Percentiles rank a stretch among this genome's conserved stretches.
These are phyloP conservation scores for Corynespora cassiicola DNA, from an alignment of 2,329 filamentous ascomycete species.

Conservation along the genomic window DNA sequence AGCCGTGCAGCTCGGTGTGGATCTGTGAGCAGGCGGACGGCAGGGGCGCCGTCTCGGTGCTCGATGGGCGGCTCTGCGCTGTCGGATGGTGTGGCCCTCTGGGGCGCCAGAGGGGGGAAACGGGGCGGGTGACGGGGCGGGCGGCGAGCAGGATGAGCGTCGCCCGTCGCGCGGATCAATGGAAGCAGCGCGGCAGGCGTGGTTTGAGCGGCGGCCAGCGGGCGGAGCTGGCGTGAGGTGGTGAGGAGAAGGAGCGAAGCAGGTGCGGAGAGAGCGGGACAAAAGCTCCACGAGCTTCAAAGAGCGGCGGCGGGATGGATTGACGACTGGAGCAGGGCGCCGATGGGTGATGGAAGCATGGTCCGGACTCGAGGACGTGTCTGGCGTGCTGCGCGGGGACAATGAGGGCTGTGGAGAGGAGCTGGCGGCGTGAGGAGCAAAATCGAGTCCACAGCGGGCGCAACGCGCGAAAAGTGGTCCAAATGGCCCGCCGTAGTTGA, in stretches of 20 bases:
- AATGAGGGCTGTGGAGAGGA: constrained; percentile 33
- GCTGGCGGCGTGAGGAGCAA: constrained; percentile 20
- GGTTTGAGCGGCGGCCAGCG: constrained; percentile 17
- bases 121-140: constrained; percentile 14
- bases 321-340: constrained; percentile 25
- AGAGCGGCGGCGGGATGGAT: constrained; percentile 36
- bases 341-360: constrained; percentile 33
- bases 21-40: constrained; percentile 2
- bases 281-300: constrained; percentile 46
- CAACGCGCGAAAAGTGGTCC: constrained; percentile 5
- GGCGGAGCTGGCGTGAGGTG: constrained; percentile 22
- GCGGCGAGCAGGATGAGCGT: constrained; percentile 12
- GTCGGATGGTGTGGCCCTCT: no score
- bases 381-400: constrained; percentile 23
- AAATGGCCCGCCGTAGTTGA: constrained; percentile 4
- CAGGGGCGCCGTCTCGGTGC: no score
- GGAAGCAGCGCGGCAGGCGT: constrained; percentile 7
- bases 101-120: constrained; percentile 13
- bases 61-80: no score
- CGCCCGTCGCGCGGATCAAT: constrained; percentile 16
- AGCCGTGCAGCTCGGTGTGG: constrained; percentile 1
- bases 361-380: constrained; percentile 23
- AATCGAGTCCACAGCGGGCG: constrained; percentile 14
- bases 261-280: constrained; percentile 44
- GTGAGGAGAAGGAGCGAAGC: constrained; percentile 35